Base-by-base conservation (phyloP, 2,329 filamentous ascomycete species). In the Herpotrichia juniperi region DNA sequence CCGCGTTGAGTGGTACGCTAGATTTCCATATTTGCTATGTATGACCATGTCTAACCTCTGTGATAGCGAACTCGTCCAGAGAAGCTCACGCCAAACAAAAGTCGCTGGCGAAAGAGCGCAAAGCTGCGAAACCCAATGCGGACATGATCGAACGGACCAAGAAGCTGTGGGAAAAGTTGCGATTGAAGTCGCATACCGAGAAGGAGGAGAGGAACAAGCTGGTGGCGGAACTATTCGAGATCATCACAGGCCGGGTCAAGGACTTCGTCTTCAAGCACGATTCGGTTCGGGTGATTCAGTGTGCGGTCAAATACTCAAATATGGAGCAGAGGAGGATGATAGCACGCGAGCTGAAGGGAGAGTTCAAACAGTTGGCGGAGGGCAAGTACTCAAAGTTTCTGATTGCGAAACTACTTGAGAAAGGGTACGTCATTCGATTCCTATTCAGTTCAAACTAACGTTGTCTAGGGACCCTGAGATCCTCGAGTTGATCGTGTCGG, bases 181-280 rank as follows among this genome's bases (percentile, higher is more conserved):
- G 94, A 59, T 83, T 91, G 64, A 97, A 97, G 78, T 96, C 93
- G 2, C 91, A 97, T 66, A 91, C 99, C 1, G 89, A 92, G 34
- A 87, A 88, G 65, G 90, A 96, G 32, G 93, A 99, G 79, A 85
- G 94, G 57, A 88, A 93, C 74, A 83, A 88, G 71, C 83, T 99
- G 34, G 89, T 97, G 42, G 84, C 87, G 54, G 93, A 99, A 78
- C 83, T 99, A 22, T 97, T 96, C 74, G 82, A 83, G 51, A 96
- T 99, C 68, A 90, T 97, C 66, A 94, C 90, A 21, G 93, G 93
- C 47, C 86, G 90, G 51, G 89, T 97, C 66, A 91, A 91, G 75
- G 94, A 97, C 57, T 96, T 97, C 62, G 93, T 97, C 17, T 90
- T 99, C 78, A 99, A 99, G 83, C 94, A 99, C 74, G 94, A 99